phyloP scores from a whole-genome alignment of 2,329 filamentous ascomycete genomes.

The Aspergillus pseudotamarii region DNA sequence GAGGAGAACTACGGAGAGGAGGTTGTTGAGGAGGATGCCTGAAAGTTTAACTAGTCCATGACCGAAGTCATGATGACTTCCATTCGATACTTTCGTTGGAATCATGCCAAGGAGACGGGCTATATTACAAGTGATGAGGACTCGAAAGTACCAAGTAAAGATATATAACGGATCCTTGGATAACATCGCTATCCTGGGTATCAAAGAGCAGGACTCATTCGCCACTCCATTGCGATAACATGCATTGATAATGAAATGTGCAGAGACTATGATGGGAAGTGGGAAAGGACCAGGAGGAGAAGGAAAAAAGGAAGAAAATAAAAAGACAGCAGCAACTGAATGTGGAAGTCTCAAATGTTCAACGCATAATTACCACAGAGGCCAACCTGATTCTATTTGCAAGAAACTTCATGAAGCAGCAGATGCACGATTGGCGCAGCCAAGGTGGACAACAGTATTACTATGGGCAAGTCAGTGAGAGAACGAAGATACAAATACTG shows the following conservation, averaged over 20 bases:
- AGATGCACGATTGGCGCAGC: constrained; percentile 62
- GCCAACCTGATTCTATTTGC: constrained; percentile 19
- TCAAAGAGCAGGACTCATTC: constrained; percentile 35
- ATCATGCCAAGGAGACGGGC: not conserved
- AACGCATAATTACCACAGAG: constrained; percentile 10
- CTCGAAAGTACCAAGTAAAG: constrained; percentile 6
- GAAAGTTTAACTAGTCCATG: constrained; percentile 13
- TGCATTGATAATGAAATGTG: constrained; percentile 13
- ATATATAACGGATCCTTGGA: constrained; percentile 23
- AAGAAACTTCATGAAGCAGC: constrained; percentile 24
- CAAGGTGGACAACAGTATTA: constrained; percentile 74
- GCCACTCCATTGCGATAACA: constrained; percentile 20
- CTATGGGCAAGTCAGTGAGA: constrained; percentile 33
- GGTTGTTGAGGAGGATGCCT: constrained; percentile 66
- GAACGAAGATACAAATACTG: not conserved
- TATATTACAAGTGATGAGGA: constrained; percentile 1
- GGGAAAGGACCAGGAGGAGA: constrained; percentile 22
- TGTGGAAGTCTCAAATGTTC: not conserved
- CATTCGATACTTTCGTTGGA: not conserved
- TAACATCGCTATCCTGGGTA: constrained; percentile 37
- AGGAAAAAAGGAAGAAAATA: constrained; percentile 24
- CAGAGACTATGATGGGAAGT: constrained; percentile 6
- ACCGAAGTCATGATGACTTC: constrained; percentile 15
- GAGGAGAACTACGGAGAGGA: constrained; percentile 81
- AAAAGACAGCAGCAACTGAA: constrained; percentile 3